Evolutionary conservation across 2,329 filamentous ascomycete species (phyloP), one percentile per base, ranked within the genome.

Genomic region (Aureobasidium pullulans): DNA sequence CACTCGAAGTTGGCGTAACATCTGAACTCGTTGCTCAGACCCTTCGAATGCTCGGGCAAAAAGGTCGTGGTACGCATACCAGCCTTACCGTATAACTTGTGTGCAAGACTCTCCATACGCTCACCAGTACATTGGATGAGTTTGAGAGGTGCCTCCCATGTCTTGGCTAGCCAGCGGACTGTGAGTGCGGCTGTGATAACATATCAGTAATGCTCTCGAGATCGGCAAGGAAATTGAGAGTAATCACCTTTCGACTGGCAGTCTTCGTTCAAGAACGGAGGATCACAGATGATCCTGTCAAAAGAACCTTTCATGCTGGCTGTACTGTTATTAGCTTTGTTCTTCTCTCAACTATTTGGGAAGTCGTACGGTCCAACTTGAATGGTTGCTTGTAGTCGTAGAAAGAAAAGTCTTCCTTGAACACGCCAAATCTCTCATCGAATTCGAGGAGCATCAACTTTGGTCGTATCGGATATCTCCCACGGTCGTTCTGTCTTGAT

Each of bases 1-100:
- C 84, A 83, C 70, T 89, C 85, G 68, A 89, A 92, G 68, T 89
- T 92, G 28, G 89, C 83, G 68, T 90, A 93, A 71, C 87, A 91
- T 68, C 83, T 81, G 69, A 91, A 94, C 72, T 90, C 87, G 68
- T 94, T 94, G 71, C 87, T 89, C 61, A 94, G 73, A 0, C 87
- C 87, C 62, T 84, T 83, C n/a, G 82, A 79, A 67, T 93, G 89
- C 63, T 79, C 76, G 4, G 86, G 84, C 66, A 86, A 82, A 68
- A 85, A 91, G 0, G 81, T 83, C 0, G 88, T 92, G 4, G 84
- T 85, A 57, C 71, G 75, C 31, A 87, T 73, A 1, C 85, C 85
- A 36, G 84, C 75, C 46, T 83, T 79, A 48, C 76, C 75, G 70
- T 92, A 92, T n/a, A 93, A 75, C 69, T 83, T 87, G 57, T 71